These are phyloP conservation scores for Claviceps sp. DNA, from an alignment of 2,329 filamentous ascomycete genomes.

Conservation along the genomic window DNA sequence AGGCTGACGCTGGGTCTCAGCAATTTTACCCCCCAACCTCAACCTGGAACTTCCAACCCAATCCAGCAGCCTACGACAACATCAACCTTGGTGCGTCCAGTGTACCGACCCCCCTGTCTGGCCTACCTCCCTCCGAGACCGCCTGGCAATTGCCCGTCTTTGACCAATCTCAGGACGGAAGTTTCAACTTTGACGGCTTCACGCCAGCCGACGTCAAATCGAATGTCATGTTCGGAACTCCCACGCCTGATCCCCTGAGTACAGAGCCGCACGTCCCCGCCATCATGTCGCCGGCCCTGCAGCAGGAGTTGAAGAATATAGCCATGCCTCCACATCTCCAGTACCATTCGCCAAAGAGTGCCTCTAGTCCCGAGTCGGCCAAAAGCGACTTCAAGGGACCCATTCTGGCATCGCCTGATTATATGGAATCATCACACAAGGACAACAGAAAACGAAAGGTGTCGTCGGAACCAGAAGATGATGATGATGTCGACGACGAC, in stretches of 20 bases:
- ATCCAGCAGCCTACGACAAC: slow-evolving; percentile 30
- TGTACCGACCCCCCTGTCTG: slow-evolving; percentile 19
- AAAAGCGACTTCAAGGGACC: slow-evolving; percentile 32
- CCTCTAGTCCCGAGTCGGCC: slow-evolving; percentile 44
- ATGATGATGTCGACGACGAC: slow-evolving; percentile 44
- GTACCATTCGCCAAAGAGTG: slow-evolving; percentile 45
- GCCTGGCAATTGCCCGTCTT: slow-evolving; percentile 23
- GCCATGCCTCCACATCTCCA: slow-evolving; percentile 51
- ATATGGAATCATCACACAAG: slow-evolving; percentile 29
- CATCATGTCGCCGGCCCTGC: slow-evolving; percentile 32
- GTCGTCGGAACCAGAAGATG: slow-evolving; percentile 37
- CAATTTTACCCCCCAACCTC: slow-evolving; percentile 18
- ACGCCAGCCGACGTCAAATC: slow-evolving; percentile 22
- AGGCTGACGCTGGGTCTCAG: slow-evolving; percentile 21
- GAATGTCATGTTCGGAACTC: slow-evolving; percentile 17
- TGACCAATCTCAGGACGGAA: slow-evolving; percentile 19
- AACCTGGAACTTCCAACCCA: slow-evolving; percentile 35
- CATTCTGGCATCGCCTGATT: slow-evolving; percentile 47
- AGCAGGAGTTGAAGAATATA: slow-evolving; percentile 48
- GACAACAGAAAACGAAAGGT: slow-evolving; percentile 55
- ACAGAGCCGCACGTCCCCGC: slow-evolving; percentile 9
- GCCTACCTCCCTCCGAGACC: slow-evolving; percentile 19
- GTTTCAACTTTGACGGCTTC: slow-evolving; percentile 20
- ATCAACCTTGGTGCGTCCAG: slow-evolving; percentile 25
- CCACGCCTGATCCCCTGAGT: slow-evolving; percentile 1